phyloP scores from a whole-genome alignment of 2,329 filamentous ascomycete species.

The Botrytis medusae region DNA sequence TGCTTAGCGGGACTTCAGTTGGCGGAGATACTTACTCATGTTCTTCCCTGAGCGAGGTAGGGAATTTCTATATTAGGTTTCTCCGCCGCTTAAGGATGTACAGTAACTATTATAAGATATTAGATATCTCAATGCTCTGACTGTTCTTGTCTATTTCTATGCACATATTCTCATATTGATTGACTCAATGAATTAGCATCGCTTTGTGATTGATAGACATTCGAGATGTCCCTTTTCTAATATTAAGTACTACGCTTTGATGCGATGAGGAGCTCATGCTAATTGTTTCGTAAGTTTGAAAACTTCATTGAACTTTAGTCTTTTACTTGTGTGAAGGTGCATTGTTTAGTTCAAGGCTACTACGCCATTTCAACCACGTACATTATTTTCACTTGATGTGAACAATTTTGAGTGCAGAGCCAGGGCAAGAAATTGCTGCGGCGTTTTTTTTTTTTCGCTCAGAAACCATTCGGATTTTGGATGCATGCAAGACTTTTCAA shows the following conservation, averaged over 20 bases:
- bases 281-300: neutral
- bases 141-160: neutral
- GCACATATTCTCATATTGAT: neutral
- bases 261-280: neutral
- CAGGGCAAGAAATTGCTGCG: neutral
- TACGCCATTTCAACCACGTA: neutral
- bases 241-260: neutral
- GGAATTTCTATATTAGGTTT: no score
- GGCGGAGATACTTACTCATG: no score
- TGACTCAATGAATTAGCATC: neutral
- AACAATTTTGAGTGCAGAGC: neutral
- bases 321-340: neutral
- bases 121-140: neutral
- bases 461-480: neutral
- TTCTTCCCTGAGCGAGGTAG: no score
- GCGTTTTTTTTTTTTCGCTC: no score
- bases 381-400: neutral
- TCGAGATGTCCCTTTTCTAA: rapidly evolving
- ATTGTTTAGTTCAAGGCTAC: neutral
- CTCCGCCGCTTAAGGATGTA: neutral
- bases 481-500: neutral
- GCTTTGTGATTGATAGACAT: neutral
- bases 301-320: neutral
- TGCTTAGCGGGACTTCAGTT: no score
- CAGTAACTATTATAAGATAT: neutral